Evolutionary conservation across 2,329 filamentous ascomycete species (phyloP), one percentile per base, ranked within the genome.

Genomic region (Exophiala phaeomuriformis): DNA sequence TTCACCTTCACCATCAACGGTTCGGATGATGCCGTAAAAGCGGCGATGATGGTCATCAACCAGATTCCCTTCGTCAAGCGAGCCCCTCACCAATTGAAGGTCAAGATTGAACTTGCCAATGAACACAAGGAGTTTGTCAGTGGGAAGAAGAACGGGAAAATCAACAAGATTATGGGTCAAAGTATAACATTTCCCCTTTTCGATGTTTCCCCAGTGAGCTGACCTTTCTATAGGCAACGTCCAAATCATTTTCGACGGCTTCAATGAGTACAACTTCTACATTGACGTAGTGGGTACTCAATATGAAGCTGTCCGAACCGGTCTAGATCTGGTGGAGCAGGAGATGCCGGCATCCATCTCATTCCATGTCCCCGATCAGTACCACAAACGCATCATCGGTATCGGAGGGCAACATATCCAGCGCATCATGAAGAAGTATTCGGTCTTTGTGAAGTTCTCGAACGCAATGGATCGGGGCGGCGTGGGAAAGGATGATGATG

Each of bases 121-220:
- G 93, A 98, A 74, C 93, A 98, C 76, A 98, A 98, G 72, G 93
- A 98, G 67, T 98, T 98, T 68, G 93, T 98, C 53, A 96, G 90
- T 64, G 93, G 93, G 63, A 98, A 98, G 78, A 98, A 98, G 77
- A 98, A 98, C 65, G 93, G 93, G 71, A 98, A 98, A 75, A 98
- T 98, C 72, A 98, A 98, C 78, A 98, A 98, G 78, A 98, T 98
- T 66, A 98, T 98, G 93, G 93, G 91, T 28, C 91, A 97, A 71
- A 96, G 90, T 81, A 71, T 61, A 77, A 68, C n/a, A 10, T 37
- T 29, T 28, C 12, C 6, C 35, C 19, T 40, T 28, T n/a, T 27
- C 8, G 10, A 60, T 39, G 33, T 12, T 35, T 5, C 29, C 5
- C 29, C n/a, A 43, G 29, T n/a, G 27, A 33, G 30, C 53, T 58